Base-by-base conservation (phyloP, 2,329 filamentous ascomycete species). In the Monosporascus sp. region DNA sequence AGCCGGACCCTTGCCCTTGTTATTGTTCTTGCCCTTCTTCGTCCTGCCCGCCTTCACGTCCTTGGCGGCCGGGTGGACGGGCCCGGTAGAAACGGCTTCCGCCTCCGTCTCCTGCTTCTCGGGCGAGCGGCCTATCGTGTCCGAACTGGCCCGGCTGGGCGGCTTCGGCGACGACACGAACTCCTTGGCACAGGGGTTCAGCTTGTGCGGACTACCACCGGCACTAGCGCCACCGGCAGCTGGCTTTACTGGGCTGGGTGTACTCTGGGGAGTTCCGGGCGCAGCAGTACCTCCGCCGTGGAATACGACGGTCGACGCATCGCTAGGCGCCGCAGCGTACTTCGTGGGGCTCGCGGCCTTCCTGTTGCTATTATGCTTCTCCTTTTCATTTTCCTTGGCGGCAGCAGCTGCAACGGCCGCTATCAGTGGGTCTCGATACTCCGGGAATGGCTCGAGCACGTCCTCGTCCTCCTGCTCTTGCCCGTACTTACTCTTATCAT, bases 111-210 rank as follows among this genome's bases (percentile, higher is more conserved):
- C 27, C 27, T 31, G 31, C 31, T 14, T 35, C 5, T 35, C 11
- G 5, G 31, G 31, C 31, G 31, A 35, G 31, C 31, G 31, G 31
- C 31, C 31, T 11, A 35, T 35, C 9, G 31, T 35, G 31, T 14
- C 11, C 11, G 31, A 35, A 35, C 31, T 35, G 31, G 31, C 31
- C 9, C 39, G 4, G 7, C 22, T 45, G 2, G n/a, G 38, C 4
- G 3, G 5, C 2, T 36, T 9, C 22, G 45, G 49, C 7, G 50
- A 39, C 8, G 58, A 57, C 2, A 52, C 38, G 18, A 62, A 63
- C 36, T 57, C 47, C 46, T 57, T 50, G 24, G 59, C 60, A 2
- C 50, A 39, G 1, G 61, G 60, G 47, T 62, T 62, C 20, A 60
- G 37, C 17, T 35, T 49, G 25, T 44, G 46, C 39, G 18, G 45